phyloP scores from a whole-genome alignment of 768 basidiomycete species.

The Mycena amicta region DNA sequence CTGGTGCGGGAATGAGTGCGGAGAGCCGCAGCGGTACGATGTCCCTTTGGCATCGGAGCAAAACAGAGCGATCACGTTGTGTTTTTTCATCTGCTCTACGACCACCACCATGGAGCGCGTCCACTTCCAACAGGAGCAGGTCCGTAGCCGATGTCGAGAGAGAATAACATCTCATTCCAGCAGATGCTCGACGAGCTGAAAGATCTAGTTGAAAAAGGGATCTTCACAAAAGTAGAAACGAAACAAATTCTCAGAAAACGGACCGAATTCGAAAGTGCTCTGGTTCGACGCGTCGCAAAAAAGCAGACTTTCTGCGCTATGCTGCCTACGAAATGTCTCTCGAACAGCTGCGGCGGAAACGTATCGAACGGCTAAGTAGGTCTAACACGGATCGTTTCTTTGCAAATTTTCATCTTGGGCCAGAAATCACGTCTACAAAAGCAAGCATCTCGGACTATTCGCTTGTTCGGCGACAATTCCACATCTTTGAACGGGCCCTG shows the following conservation, averaged over 20 bases:
- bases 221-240: conserved; percentile 86
- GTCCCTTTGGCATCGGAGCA: conserved; percentile 41
- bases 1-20: conserved; percentile 68
- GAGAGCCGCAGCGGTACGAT: conserved; percentile 46
- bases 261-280: conserved; percentile 79
- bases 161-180: not conserved
- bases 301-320: conserved; percentile 88
- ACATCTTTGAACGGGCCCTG: conserved; percentile 89
- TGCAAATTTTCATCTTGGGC: conserved; percentile 1
- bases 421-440: conserved; percentile 48
- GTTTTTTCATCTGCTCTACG: conserved; percentile 13
- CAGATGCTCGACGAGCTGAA: conserved; percentile 95
- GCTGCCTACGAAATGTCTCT: conserved; percentile 90
- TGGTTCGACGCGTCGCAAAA: conserved; percentile 81
- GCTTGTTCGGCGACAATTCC: conserved; percentile 80
- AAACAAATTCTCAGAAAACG: conserved; percentile 85
- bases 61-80: conserved; percentile 9
- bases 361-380: conserved; percentile 72
- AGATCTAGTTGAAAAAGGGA: conserved; percentile 80
- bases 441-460: conserved; percentile 83
- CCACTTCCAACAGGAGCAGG: conserved; percentile 92
- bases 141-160: conserved; percentile 17
- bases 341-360: conserved; percentile 77
- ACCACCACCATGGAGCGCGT: conserved; percentile 80
- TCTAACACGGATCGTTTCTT: not conserved